A percentile compares a stretch with the other conserved stretches of the same genome.
Evolutionary conservation across 2,329 filamentous ascomycete genomes (phyloP).

Genomic region (Drechslerella dactyloides): DNA sequence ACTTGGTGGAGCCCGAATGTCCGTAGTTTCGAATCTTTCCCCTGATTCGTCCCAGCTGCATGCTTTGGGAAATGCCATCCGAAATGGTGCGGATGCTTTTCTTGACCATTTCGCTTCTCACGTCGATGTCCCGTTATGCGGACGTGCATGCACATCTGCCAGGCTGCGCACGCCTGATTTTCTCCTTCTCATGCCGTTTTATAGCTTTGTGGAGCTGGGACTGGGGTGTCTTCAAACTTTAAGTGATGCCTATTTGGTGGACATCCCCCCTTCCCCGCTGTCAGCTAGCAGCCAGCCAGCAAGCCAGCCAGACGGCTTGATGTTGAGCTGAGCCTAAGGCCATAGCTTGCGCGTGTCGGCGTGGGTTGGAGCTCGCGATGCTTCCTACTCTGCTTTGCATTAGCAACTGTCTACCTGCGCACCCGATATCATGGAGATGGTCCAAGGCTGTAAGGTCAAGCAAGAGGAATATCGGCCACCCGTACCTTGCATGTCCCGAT

Average conservation of each 20-base stretch:
- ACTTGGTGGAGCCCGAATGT: conserved; percentile 36
- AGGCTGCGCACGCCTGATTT: conserved; percentile 2
- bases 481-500: conserved; percentile 47
- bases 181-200: conserved; percentile 10
- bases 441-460: conserved; percentile 44
- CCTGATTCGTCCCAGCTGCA: conserved; percentile 42
- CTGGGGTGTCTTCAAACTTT: not conserved
- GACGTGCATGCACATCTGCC: not conserved
- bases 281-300: not conserved
- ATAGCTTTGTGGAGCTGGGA: conserved; percentile 2
- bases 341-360: conserved; percentile 35
- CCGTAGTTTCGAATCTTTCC: conserved; percentile 45
- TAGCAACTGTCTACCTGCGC: conserved; percentile 42
- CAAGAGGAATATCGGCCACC: conserved; percentile 41
- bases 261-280: conserved; percentile 1
- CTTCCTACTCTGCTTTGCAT: conserved; percentile 36
- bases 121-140: conserved; percentile 25
- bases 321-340: conserved; percentile 15
- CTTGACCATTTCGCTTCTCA: not conserved
- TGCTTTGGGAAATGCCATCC: conserved; percentile 48
- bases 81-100: conserved; percentile 42
- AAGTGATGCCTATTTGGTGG: conserved; percentile 4
- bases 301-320: not conserved
- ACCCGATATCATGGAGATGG: conserved; percentile 49
- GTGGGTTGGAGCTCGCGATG: conserved; percentile 48